phyloP scores from a whole-genome alignment of 176 grass and related monocot species.

The Oryza officinalis region DNA sequence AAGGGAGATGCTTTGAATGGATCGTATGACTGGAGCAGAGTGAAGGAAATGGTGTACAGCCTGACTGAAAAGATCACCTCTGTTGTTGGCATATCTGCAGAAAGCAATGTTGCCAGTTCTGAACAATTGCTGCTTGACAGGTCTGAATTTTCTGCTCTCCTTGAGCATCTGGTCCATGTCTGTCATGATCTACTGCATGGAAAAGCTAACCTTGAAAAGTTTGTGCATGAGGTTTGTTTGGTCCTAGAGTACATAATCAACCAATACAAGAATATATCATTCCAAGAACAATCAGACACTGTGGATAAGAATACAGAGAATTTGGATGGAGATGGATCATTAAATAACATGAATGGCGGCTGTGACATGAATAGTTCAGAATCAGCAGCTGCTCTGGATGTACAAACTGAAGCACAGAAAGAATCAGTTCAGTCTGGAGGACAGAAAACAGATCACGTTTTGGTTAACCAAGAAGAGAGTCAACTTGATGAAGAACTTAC shows the following conservation, averaged over 20 bases:
- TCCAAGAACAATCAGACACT: slow-evolving; percentile 18
- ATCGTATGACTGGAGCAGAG: not conserved
- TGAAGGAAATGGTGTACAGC: slow-evolving; percentile 20
- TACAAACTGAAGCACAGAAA: not conserved
- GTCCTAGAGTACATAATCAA: slow-evolving; percentile 48
- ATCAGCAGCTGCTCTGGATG: not conserved
- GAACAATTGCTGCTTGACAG: not conserved
- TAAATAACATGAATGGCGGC: not conserved
- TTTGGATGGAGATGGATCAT: slow-evolving; percentile 21
- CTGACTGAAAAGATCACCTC: slow-evolving; percentile 24
- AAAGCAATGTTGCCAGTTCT: slow-evolving; percentile 30
- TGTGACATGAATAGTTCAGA: not conserved
- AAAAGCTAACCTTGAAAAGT: slow-evolving; percentile 45
- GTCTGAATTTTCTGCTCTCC: slow-evolving; percentile 38
- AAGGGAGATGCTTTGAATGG: slow-evolving; percentile 18
- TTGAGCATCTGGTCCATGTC: slow-evolving; percentile 50
- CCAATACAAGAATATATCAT: slow-evolving; percentile 40
- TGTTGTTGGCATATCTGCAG: not conserved
- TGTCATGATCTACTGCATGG: slow-evolving; percentile 51
- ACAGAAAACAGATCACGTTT: not conserved
- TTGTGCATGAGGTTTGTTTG: slow-evolving; percentile 41
- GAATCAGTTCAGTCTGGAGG: not conserved
- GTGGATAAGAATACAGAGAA: slow-evolving; percentile 15
- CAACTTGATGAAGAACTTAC: slow-evolving; percentile 18
- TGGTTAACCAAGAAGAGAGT: not conserved